A percentile compares a stretch with the other conserved stretches of the same genome.
Conservation (phyloP, 176 grass and related monocot genomes). For the Zea luxurians region DNA sequence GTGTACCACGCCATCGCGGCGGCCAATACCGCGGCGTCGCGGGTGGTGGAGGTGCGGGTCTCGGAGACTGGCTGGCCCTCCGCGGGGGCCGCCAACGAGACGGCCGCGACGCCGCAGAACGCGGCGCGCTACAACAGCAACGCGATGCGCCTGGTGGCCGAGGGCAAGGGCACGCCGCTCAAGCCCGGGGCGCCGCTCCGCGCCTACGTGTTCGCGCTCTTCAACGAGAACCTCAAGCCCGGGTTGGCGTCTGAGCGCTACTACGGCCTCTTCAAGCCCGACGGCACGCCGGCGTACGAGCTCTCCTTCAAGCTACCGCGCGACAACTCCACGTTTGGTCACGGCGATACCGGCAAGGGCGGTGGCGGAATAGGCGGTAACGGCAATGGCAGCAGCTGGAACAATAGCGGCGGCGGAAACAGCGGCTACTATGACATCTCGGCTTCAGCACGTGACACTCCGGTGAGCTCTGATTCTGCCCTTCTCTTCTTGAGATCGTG, state of each 20-base stretch:
- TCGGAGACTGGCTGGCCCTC: conserved; percentile 87
- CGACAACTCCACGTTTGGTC: conserved; percentile 35
- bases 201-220: conserved; percentile 79
- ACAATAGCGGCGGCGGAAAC: conserved; percentile 30
- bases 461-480: conserved; percentile 29
- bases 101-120: conserved; percentile 54
- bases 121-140: conserved; percentile 80
- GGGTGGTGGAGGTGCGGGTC: conserved; percentile 58
- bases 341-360: not conserved
- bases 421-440: conserved; percentile 41
- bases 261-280: conserved; percentile 71
- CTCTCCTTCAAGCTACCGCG: conserved; percentile 45
- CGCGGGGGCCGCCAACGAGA: conserved; percentile 49
- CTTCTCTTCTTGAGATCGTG: conserved; percentile 9
- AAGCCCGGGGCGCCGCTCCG: conserved; percentile 51
- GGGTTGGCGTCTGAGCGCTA: conserved; percentile 67
- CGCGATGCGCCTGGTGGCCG: conserved; percentile 59
- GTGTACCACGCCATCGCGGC: conserved; percentile 75
- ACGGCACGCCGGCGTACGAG: conserved; percentile 64
- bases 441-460: not conserved
- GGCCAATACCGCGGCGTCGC: conserved; percentile 44
- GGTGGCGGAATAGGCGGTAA: conserved; percentile 8
- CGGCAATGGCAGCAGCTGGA: not conserved
- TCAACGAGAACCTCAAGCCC: conserved; percentile 74
- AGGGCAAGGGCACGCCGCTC: conserved; percentile 70